Percentiles rank a stretch among this genome's conserved stretches.
Conservation (phyloP, 2,329 filamentous ascomycete genomes). For the Triangularia setosa region DNA sequence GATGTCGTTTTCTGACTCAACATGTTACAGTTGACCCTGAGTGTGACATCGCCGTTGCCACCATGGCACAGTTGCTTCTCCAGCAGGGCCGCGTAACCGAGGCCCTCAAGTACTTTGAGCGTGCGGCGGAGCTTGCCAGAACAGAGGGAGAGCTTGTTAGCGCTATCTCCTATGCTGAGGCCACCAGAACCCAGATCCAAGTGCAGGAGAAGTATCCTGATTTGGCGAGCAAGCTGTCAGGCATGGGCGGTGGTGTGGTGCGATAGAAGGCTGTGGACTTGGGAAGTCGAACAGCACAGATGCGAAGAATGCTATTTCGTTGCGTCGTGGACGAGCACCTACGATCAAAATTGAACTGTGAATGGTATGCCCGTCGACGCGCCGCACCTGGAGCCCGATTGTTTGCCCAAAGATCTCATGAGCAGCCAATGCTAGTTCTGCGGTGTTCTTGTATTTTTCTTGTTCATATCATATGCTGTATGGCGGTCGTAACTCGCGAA, state of each 20-base stretch:
- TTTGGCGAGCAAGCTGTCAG: slow-evolving; percentile 67
- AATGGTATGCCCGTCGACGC: not conserved
- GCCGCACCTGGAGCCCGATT: not conserved
- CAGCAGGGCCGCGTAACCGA: slow-evolving; percentile 97
- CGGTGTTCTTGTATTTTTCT: not conserved
- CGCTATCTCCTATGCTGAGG: slow-evolving; percentile 93
- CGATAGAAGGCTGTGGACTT: slow-evolving; percentile 12
- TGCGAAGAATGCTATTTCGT: not conserved
- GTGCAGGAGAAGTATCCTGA: slow-evolving; percentile 84
- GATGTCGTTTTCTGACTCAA: slow-evolving; percentile 8
- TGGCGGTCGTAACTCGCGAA: not conserved
- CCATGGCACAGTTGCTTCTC: slow-evolving; percentile 94
- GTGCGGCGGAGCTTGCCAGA: slow-evolving; percentile 86
- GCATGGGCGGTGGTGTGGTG: slow-evolving; percentile 40
- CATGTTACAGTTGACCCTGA: slow-evolving; percentile 78
- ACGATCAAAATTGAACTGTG: not conserved
- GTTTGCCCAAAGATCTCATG: not conserved
- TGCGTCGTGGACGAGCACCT: not conserved
- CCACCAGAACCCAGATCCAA: slow-evolving; percentile 91
- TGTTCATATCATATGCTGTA: not conserved
- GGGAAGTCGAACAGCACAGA: not conserved
- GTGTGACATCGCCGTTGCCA: slow-evolving; percentile 97
- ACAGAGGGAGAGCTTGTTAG: slow-evolving; percentile 97
- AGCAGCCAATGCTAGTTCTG: not conserved
- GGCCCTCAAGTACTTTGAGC: slow-evolving; percentile 94